These are phyloP conservation scores for Torulaspora pretoriensis DNA, from an alignment of 1,139 yeast species.

Conservation along the genomic window DNA sequence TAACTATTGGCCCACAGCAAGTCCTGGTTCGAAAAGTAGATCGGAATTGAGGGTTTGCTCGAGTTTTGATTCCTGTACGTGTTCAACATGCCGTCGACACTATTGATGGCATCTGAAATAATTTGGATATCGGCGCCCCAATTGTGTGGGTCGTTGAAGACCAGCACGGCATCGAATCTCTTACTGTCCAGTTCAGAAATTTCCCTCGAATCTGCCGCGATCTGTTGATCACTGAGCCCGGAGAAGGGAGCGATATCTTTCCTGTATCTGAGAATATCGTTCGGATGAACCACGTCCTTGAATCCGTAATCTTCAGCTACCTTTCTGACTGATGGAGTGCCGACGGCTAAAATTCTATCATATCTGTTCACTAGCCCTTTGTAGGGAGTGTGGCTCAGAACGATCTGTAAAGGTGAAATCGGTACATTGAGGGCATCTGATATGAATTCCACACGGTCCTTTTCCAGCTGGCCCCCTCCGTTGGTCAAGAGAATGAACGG, in stretches of 20 bases:
- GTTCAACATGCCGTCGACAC: slow-evolving; percentile 61
- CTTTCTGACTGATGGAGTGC: slow-evolving; percentile 71
- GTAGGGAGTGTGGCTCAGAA: slow-evolving; percentile 92
- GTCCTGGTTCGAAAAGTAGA: slow-evolving; percentile 83
- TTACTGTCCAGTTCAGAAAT: slow-evolving; percentile 36
- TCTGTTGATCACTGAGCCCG: slow-evolving; percentile 65
- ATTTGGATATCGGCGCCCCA: slow-evolving; percentile 83
- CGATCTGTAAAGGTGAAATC: slow-evolving; percentile 60
- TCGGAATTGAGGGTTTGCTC: slow-evolving; percentile 63
- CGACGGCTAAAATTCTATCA: slow-evolving; percentile 70
- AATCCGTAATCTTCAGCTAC: slow-evolving; percentile 84
- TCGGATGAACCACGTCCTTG: slow-evolving; percentile 67
- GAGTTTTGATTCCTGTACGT: slow-evolving; percentile 44
- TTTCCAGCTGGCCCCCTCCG: slow-evolving; percentile 85
- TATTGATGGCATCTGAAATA: slow-evolving; percentile 64
- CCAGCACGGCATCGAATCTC: slow-evolving; percentile 73
- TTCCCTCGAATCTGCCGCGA: slow-evolving; percentile 44
- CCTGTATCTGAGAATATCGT: slow-evolving; percentile 59
- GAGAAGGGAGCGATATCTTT: slow-evolving; percentile 50
- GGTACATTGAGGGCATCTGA: slow-evolving; percentile 48
- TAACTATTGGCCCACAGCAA: slow-evolving; percentile 89
- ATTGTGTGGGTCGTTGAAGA: slow-evolving; percentile 89
- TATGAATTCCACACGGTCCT: slow-evolving; percentile 54
- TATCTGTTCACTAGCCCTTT: slow-evolving; percentile 52
- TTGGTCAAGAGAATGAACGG: slow-evolving; percentile 87